Conservation (phyloP, 306 rosid species). For the Oxytropis ochrocephala region DNA sequence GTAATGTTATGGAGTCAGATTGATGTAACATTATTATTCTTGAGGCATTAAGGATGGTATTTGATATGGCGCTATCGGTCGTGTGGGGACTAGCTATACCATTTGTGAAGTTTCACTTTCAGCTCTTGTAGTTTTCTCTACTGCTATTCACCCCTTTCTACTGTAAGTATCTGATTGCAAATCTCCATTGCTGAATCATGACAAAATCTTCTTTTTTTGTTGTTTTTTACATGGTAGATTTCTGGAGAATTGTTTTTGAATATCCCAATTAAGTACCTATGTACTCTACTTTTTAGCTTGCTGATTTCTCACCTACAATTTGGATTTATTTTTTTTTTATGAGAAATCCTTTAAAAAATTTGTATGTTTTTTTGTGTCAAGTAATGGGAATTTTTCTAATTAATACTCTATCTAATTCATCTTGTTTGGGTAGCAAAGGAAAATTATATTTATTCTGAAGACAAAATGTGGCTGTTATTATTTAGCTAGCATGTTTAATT, state of each 20-base stretch:
- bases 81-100: slow-evolving; percentile 15
- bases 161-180: not conserved
- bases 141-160: not conserved
- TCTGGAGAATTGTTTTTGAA: too few relatives aligned
- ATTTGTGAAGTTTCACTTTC: slow-evolving; percentile 15
- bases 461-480: not conserved
- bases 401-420: too few relatives aligned
- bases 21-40: slow-evolving; percentile 28
- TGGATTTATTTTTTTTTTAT: too few relatives aligned
- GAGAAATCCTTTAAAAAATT: too few relatives aligned
- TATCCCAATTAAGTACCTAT: too few relatives aligned
- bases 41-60: slow-evolving; percentile 20
- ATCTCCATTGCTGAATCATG: not conserved
- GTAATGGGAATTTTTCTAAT: too few relatives aligned
- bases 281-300: too few relatives aligned
- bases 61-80: slow-evolving; percentile 17
- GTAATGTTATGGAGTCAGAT: not conserved
- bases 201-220: not conserved
- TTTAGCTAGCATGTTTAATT: too few relatives aligned
- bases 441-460: too few relatives aligned
- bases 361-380: too few relatives aligned
- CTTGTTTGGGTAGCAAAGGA: too few relatives aligned
- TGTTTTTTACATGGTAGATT: not conserved
- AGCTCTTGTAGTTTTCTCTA: slow-evolving; percentile 15
- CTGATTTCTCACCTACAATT: too few relatives aligned